These are phyloP conservation scores for Talaromyces sp. DNA, from an alignment of 2,329 filamentous ascomycete species.

Conservation along the genomic window DNA sequence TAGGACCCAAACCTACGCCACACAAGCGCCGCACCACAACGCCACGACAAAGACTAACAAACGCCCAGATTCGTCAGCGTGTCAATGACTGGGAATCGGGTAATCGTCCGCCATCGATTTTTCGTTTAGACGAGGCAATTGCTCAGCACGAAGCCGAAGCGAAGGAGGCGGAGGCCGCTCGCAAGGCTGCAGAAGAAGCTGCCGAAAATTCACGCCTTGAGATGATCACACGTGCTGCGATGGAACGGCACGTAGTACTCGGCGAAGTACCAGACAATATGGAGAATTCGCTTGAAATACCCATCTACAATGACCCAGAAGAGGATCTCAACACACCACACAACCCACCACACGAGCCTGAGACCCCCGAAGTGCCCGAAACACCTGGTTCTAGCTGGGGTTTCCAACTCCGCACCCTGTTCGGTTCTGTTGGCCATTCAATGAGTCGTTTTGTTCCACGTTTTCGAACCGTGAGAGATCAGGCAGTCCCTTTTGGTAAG, in stretches of 20 bases:
- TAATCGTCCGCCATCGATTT: not conserved
- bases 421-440: constrained; percentile 2
- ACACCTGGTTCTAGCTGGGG: constrained; percentile 7
- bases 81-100: not conserved
- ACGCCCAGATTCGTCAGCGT: constrained; percentile 2
- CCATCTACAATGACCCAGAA: not conserved
- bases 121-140: constrained; percentile 5
- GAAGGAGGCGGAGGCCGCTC: not conserved
- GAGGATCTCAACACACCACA: not conserved
- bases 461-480: constrained; percentile 1
- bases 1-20: not conserved
- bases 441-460: constrained; percentile 8
- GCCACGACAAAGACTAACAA: not conserved
- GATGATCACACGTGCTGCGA: constrained; percentile 2
- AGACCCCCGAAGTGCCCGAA: not conserved
- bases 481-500: constrained; percentile 10
- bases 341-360: not conserved
- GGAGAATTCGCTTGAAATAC: not conserved
- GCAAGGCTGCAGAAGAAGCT: constrained; percentile 3
- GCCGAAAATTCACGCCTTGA: constrained; percentile 2
- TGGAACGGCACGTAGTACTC: constrained; percentile 5
- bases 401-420: constrained; percentile 1
- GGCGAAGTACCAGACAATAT: constrained; percentile 4
- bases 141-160: constrained; percentile 3
- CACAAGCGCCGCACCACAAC: constrained; percentile 2